phyloP scores from a whole-genome alignment of 129 eudicot genomes.

The Artemisia tridentata region DNA sequence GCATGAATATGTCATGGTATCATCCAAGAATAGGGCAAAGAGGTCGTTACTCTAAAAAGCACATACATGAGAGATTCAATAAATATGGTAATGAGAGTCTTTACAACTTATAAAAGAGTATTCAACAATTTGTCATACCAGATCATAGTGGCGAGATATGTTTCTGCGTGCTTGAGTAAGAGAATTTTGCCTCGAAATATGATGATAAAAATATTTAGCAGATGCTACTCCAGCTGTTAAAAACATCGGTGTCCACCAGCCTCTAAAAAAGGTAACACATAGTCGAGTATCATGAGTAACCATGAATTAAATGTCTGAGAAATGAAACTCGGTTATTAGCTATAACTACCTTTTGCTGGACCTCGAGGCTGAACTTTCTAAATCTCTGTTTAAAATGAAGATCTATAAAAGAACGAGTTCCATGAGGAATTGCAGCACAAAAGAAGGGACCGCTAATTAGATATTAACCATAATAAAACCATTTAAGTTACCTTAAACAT shows the following conservation, averaged over 20 bases:
- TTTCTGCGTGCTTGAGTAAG: constrained; percentile 75
- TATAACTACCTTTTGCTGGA: constrained; percentile 56
- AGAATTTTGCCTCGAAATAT: constrained; percentile 59
- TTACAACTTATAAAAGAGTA: not conserved
- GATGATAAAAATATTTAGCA: constrained; percentile 61
- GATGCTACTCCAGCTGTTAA: constrained; percentile 64
- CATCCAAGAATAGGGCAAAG: constrained; percentile 76
- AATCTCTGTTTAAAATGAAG: constrained; percentile 62
- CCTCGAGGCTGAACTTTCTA: constrained; percentile 36
- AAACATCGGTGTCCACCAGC: constrained; percentile 84
- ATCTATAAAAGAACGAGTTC: constrained; percentile 16
- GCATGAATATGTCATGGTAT: constrained; percentile 82
- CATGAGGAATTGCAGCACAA: too few relatives aligned
- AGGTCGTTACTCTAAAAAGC: constrained; percentile 58
- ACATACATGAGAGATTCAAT: not conserved
- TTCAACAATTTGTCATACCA: constrained; percentile 18
- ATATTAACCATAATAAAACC: constrained; percentile 16
- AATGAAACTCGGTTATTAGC: not conserved
- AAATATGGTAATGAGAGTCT: not conserved
- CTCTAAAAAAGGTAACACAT: constrained; percentile 32
- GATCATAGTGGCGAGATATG: constrained; percentile 46
- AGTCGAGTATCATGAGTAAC: not conserved
- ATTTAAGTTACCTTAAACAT: constrained; percentile 48
- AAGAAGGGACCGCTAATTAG: too few relatives aligned
- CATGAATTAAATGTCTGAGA: not conserved